These are phyloP conservation scores for Apiotrichum montevideense DNA, from an alignment of 1,284 basidiomycete species.

Conservation along the genomic window DNA sequence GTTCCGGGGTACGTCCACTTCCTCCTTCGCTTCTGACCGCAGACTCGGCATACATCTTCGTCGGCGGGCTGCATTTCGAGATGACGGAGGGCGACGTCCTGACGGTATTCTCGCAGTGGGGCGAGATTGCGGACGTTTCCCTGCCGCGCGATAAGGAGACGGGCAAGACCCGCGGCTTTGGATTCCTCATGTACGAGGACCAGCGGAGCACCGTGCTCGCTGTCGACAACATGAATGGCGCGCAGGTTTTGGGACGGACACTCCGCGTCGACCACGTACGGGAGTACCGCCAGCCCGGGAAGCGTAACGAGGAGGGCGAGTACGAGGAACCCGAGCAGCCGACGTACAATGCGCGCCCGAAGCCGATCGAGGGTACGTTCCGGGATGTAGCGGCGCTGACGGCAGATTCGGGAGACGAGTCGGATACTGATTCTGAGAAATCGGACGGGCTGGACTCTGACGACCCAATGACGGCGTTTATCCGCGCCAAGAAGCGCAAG, in stretches of 20 bases:
- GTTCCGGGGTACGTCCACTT: slow-evolving; percentile 60
- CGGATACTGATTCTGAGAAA: slow-evolving; percentile 55
- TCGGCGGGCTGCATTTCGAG: slow-evolving; percentile 77
- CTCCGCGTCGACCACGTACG: slow-evolving; percentile 88
- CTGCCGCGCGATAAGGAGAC: slow-evolving; percentile 87
- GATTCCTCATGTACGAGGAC: slow-evolving; percentile 98
- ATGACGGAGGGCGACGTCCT: slow-evolving; percentile 97
- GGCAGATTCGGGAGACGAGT: slow-evolving; percentile 23
- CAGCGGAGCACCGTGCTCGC: slow-evolving; percentile 92
- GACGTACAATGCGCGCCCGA: slow-evolving; percentile 74
- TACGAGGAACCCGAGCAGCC: slow-evolving; percentile 78
- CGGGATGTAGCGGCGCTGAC: slow-evolving; percentile 3
- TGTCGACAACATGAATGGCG: slow-evolving; percentile 97
- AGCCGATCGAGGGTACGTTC: slow-evolving; percentile 59
- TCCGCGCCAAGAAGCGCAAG: slow-evolving; percentile 58
- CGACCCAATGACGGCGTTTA: slow-evolving; percentile 94
- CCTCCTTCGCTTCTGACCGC: slow-evolving; percentile 4
- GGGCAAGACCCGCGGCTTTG: slow-evolving; percentile 84
- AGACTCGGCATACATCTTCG: slow-evolving; percentile 93
- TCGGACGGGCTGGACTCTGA: slow-evolving; percentile 78
- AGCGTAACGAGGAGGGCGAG: slow-evolving; percentile 78
- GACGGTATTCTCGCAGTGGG: slow-evolving; percentile 94
- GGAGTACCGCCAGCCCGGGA: slow-evolving; percentile 81
- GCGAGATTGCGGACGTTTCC: slow-evolving; percentile 91
- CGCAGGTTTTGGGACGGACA: slow-evolving; percentile 76